Conservation (phyloP, 2,329 filamentous ascomycete genomes). For the Aspergillus fructus region DNA sequence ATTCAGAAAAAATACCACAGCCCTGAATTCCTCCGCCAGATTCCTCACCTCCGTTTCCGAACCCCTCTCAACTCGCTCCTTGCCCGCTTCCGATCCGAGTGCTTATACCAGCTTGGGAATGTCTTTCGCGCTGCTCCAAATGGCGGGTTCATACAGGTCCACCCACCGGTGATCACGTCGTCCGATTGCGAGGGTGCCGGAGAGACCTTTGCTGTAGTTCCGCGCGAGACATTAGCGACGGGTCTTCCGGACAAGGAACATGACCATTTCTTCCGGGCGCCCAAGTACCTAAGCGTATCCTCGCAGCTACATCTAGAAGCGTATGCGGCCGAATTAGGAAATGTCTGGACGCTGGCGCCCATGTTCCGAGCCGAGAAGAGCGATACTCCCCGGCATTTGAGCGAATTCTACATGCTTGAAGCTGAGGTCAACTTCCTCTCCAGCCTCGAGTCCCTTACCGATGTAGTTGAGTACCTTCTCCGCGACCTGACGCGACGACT, state of each 20-base stretch:
- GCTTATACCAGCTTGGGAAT: slow-evolving; percentile 68
- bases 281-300: slow-evolving; percentile 96
- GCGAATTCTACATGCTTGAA: slow-evolving; percentile 99
- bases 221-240: slow-evolving; percentile 35
- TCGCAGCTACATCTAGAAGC: slow-evolving; percentile 93
- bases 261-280: slow-evolving; percentile 72
- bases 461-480: slow-evolving; percentile 77
- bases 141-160: slow-evolving; percentile 66
- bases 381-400: slow-evolving; percentile 89
- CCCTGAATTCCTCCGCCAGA: slow-evolving; percentile 79
- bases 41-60: slow-evolving; percentile 83
- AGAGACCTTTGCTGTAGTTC: slow-evolving; percentile 77
- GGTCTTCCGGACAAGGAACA: slow-evolving; percentile 27
- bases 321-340: slow-evolving; percentile 79
- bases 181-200: slow-evolving; percentile 97
- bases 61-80: slow-evolving; percentile 78
- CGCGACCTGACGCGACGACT: slow-evolving; percentile 55
- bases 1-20: slow-evolving; percentile 97
- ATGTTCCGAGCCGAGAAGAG: slow-evolving; percentile 92
- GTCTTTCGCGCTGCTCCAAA: slow-evolving; percentile 68
- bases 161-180: slow-evolving; percentile 91
- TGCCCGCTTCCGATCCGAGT: slow-evolving; percentile 78
- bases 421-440: slow-evolving; percentile 81
- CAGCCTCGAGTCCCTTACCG: slow-evolving; percentile 69
- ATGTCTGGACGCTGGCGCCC: slow-evolving; percentile 91